Conservation (phyloP, 768 basidiomycete genomes). For the Mycena chlorophos region DNA sequence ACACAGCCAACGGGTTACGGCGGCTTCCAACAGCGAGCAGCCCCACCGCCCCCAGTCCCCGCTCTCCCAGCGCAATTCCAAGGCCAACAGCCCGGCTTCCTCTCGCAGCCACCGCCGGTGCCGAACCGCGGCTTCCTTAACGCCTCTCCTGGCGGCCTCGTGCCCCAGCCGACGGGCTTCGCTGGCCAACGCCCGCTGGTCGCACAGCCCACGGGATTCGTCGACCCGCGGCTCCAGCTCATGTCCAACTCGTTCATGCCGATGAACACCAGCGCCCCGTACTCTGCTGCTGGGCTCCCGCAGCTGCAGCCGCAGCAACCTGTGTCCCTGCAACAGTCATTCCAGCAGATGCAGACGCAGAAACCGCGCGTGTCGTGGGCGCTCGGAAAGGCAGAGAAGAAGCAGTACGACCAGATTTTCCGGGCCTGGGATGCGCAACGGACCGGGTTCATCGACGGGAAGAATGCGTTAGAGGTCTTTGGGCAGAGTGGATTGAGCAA, state of each 20-base stretch:
- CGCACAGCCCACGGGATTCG: conserved; percentile 76
- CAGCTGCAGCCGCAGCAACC: conserved; percentile 67
- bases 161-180: conserved; percentile 63
- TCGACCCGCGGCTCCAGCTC: conserved; percentile 82
- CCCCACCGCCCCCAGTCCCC: conserved; percentile 62
- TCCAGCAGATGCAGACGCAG: conserved; percentile 80
- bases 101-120: conserved; percentile 43
- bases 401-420: conserved; percentile 95
- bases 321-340: conserved; percentile 75
- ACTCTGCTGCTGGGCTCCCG: conserved; percentile 58
- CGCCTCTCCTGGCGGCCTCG: conserved; percentile 51
- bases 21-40: conserved; percentile 44
- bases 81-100: conserved; percentile 41
- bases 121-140: conserved; percentile 51
- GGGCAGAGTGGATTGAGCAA: conserved; percentile 87
- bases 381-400: conserved; percentile 86
- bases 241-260: conserved; percentile 96
- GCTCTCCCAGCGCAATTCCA: conserved; percentile 65
- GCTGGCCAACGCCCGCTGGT: conserved; percentile 49
- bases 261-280: conserved; percentile 58
- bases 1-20: conserved; percentile 56
- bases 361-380: conserved; percentile 81
- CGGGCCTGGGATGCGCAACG: conserved; percentile 88
- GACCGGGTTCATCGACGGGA: conserved; percentile 84
- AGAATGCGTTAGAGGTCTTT: conserved; percentile 88